Evolutionary conservation across 371 early-diverging fungal genomes (phyloP).

Genomic region (Batrachochytrium dendrobatidis): DNA sequence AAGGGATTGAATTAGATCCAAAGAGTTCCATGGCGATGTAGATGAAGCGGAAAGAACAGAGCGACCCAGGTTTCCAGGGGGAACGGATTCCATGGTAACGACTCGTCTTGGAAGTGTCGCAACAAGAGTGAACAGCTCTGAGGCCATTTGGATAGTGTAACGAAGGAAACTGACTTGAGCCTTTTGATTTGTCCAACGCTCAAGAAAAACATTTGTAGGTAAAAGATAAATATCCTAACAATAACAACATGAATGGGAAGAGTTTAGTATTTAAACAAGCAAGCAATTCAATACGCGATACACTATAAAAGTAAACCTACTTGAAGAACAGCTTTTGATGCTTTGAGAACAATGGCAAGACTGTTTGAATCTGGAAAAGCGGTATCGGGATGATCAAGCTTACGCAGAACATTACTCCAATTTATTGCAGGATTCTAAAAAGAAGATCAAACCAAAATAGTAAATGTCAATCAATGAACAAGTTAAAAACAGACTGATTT

Average conservation of each 20-base stretch:
- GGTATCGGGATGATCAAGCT: constrained; percentile 66
- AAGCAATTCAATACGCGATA: constrained; percentile 4
- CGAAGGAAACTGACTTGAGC: constrained; percentile 68
- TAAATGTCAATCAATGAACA: background rate
- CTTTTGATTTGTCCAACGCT: constrained; percentile 63
- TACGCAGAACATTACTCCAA: constrained; percentile 57
- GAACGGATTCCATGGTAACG: constrained; percentile 21
- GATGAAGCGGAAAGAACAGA: constrained; percentile 44
- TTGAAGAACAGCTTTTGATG: constrained; percentile 54
- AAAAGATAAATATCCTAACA: constrained; percentile 44
- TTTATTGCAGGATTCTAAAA: constrained; percentile 45
- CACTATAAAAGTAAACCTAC: constrained; percentile 30
- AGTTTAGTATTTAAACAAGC: background rate
- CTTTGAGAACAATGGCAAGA: constrained; percentile 55
- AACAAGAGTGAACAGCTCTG: constrained; percentile 37
- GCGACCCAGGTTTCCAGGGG: constrained; percentile 11
- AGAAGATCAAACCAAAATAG: background rate
- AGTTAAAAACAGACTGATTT: background rate
- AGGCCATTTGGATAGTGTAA: constrained; percentile 49
- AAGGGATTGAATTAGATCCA: constrained; percentile 68
- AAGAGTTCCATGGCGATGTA: constrained; percentile 65
- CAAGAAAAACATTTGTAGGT: constrained; percentile 65
- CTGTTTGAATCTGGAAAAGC: constrained; percentile 55
- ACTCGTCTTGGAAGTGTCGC: constrained; percentile 12
- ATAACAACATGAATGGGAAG: background rate